phyloP scores from a whole-genome alignment of 2,329 filamentous ascomycete species.

The Penicillium italicum region DNA sequence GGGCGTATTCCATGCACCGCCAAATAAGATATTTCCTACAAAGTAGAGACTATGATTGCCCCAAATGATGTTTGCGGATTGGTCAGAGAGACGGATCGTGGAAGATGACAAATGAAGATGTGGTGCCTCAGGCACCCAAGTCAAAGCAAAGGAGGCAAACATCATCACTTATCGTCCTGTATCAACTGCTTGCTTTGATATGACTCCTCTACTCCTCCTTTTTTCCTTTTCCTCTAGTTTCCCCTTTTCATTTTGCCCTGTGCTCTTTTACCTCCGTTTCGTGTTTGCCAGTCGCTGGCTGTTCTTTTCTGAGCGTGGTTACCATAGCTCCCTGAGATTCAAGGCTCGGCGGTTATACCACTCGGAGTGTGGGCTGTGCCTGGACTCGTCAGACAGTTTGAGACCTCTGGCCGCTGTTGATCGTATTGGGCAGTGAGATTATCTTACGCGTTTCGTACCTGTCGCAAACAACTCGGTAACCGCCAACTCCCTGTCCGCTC shows the following conservation, averaged over 20 bases:
- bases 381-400: constrained; percentile 16
- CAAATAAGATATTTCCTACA: too few relatives aligned
- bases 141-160: constrained; percentile 22
- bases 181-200: constrained; percentile 6
- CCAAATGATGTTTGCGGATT: not conserved
- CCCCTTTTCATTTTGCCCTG: not conserved
- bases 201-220: constrained; percentile 6
- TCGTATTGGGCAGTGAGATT: constrained; percentile 10
- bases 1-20: not conserved
- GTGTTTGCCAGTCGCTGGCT: not conserved
- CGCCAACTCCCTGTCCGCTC: not conserved
- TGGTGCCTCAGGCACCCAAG: constrained; percentile 8
- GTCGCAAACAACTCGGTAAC: not conserved
- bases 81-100: not conserved
- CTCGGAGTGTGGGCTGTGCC: constrained; percentile 16
- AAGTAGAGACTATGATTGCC: not conserved
- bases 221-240: constrained; percentile 6
- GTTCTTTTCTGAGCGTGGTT: not conserved
- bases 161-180: constrained; percentile 21
- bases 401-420: constrained; percentile 9
- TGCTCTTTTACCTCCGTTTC: not conserved
- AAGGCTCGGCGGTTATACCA: constrained; percentile 18
- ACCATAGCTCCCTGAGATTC: constrained; percentile 5
- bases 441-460: constrained; percentile 5
- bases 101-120: constrained; percentile 6